Evolutionary conservation across 2,329 filamentous ascomycete genomes (phyloP).

Genomic region (Colletotrichum sp.): DNA sequence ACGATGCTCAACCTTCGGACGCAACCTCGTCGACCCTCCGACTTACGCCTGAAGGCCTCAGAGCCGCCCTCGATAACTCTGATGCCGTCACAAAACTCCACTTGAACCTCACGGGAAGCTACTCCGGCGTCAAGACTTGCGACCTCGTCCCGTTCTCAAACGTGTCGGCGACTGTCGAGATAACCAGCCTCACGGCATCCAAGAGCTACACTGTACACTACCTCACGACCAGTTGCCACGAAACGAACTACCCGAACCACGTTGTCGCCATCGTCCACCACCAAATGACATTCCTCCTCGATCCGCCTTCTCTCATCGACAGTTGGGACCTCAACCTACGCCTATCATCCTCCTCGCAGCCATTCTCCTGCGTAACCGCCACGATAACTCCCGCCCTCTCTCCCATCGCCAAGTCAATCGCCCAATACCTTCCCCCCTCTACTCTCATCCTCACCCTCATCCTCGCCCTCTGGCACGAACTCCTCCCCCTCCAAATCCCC

Average conservation of each 20-base stretch:
- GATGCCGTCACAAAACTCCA: not conserved
- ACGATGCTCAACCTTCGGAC: too few species aligned
- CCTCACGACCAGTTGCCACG: not conserved
- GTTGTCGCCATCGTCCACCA: not conserved
- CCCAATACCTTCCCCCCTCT: not conserved
- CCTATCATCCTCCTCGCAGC: not conserved
- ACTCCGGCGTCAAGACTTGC: not conserved
- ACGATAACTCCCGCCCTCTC: not conserved
- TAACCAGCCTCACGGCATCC: not conserved
- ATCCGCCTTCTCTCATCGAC: not conserved
- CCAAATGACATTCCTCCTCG: not conserved
- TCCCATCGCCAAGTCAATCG: not conserved
- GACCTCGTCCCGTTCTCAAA: rapidly evolving
- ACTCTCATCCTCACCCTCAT: not conserved
- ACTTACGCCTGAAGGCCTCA: not conserved
- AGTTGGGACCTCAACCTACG: not conserved
- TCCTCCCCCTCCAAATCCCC: not conserved
- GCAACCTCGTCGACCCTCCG: not conserved
- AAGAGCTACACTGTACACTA: not conserved
- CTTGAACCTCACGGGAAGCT: not conserved
- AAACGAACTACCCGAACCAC: not conserved
- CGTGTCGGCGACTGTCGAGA: not conserved
- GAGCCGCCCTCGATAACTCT: not conserved
- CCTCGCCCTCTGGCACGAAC: not conserved
- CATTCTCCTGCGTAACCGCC: not conserved